Conservation (phyloP, 257 asterid species). For the Ballota nigra region DNA sequence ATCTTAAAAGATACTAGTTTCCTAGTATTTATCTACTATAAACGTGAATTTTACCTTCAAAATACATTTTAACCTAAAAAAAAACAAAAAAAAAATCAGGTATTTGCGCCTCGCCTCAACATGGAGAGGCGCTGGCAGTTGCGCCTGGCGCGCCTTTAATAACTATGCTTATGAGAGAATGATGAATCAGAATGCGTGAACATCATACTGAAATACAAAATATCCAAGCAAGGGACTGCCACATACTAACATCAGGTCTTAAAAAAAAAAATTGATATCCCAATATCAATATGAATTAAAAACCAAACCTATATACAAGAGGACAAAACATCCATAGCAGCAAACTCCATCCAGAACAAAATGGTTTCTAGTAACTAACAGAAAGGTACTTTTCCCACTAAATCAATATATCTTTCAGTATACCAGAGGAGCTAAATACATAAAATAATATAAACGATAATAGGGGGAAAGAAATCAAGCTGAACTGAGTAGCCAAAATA, state of each 20-base stretch:
- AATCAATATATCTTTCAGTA: background rate
- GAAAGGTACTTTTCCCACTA: background rate
- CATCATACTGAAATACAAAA: too few species aligned
- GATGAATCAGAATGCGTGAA: too few species aligned
- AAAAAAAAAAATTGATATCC: background rate
- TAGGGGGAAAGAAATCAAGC: background rate
- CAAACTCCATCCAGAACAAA: background rate
- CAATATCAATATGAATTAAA: background rate
- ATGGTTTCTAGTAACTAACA: background rate
- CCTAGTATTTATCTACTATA: too few species aligned
- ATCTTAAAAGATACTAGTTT: too few species aligned
- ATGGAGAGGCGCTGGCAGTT: too few species aligned
- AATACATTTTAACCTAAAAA: too few species aligned
- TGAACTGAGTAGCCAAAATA: background rate
- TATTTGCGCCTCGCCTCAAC: too few species aligned
- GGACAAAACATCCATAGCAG: background rate
- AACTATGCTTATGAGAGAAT: too few species aligned
- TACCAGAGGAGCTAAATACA: background rate
- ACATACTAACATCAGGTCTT: background rate
- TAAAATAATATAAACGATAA: background rate
- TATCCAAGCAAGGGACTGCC: too few species aligned
- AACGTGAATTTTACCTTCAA: too few species aligned
- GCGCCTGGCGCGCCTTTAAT: too few species aligned
- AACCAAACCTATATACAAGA: background rate
- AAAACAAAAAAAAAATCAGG: too few species aligned